Percentiles rank a stretch among this genome's conserved stretches.
phyloP scores from a whole-genome alignment of 2,329 filamentous ascomycete species.

The Cytospora leucostoma region DNA sequence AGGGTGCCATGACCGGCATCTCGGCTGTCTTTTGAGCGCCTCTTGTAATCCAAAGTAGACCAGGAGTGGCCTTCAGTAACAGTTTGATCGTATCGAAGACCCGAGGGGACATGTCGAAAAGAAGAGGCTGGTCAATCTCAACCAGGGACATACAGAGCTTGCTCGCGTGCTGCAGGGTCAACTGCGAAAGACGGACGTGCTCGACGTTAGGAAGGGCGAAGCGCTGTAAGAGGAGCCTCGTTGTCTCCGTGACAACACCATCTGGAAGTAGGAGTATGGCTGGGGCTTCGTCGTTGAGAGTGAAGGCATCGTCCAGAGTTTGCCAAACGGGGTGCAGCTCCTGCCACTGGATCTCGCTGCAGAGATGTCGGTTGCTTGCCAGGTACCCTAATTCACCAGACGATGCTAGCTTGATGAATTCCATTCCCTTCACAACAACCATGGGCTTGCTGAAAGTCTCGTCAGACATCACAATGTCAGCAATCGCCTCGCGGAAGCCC shows the following conservation, averaged over 20 bases:
- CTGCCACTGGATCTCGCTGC: constrained; percentile 51
- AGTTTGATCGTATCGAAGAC: constrained; percentile 45
- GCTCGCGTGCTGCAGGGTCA: constrained; percentile 36
- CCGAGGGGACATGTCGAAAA: constrained; percentile 43
- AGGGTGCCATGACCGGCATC: constrained; percentile 41
- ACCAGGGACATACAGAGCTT: constrained; percentile 49
- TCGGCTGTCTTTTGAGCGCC: constrained; percentile 42
- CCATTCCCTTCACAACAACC: constrained; percentile 49
- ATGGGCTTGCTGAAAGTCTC: constrained; percentile 36
- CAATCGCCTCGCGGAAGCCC: constrained; percentile 43
- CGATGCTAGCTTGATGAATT: constrained; percentile 43
- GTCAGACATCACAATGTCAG: constrained; percentile 48
- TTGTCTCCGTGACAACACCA: neutral
- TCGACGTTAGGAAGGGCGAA: constrained; percentile 34
- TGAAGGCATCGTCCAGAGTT: constrained; percentile 36
- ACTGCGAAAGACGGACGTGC: constrained; percentile 38
- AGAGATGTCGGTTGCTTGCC: constrained; percentile 51
- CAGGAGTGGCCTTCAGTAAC: constrained; percentile 40
- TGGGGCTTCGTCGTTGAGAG: constrained; percentile 32
- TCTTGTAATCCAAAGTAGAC: constrained; percentile 51
- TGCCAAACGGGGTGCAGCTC: constrained; percentile 28
- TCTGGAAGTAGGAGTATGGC: constrained; percentile 35
- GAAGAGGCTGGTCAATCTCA: constrained; percentile 41
- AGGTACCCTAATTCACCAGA: constrained; percentile 42
- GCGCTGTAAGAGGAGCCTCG: neutral